Evolutionary conservation across 257 asterid species (phyloP), one percentile per base, ranked within the genome.

Genomic region (Nicotiana obtusifolia): DNA sequence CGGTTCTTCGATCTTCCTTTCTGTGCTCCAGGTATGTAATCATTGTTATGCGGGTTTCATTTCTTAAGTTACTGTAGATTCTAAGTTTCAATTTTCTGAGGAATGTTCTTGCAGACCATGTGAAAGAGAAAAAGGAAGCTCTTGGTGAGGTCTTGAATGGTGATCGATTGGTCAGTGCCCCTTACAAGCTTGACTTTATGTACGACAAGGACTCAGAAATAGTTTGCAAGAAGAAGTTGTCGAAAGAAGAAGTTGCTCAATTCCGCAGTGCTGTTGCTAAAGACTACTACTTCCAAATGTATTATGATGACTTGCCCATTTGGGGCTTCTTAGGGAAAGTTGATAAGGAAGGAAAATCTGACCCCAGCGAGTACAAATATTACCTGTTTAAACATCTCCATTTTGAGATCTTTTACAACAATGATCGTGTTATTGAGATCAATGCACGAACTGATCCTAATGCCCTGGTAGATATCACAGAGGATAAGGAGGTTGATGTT

Each of bases 1-100:
- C 89, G 96, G 30, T 91, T 83, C 86, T 91, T 91, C 64, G 96
- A 91, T 85, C 96, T 91, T 79, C 96, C 94, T 15, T 91, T 91
- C 85, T 91, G 96, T 86, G 59, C 86, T 20, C 91, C 94, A 89
- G 95, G 95, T 91, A 80, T 49, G 69, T 17, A 26, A 76, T 67
- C 77, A 59, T 78, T 81, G 33, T 28, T 76, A 41, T 31, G 15
- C 20, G 52, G 44, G 82, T 80, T 41, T 24, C 61, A 26, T 3
- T 79, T 49, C 73, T 53, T 47, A 22, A 67, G 28, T 17, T 35
- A 44, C 56, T 31, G 33, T 10, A 26, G 68, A 80, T 22, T 44
- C 52, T 5, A n/a, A 57, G 78, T 28, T 79, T 52, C 69, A 11
- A 52, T 47, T 59, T 57, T 11, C 47, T 14, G 53, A 69, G 64